Evolutionary conservation across 2,329 filamentous ascomycete genomes (phyloP).

Genomic region (Penicillium sp.): DNA sequence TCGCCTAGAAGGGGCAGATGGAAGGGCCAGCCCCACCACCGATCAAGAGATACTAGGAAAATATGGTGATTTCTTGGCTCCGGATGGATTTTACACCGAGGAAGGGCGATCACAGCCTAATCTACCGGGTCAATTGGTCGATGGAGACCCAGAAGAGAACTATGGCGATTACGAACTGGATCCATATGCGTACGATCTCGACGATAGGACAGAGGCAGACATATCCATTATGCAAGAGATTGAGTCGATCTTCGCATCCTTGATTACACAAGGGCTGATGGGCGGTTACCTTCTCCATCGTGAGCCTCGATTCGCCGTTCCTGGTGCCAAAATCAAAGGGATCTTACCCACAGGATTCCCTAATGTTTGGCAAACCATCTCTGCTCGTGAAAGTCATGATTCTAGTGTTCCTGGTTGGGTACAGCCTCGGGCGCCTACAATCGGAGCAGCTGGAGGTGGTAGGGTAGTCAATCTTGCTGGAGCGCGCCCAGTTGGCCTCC

Average conservation of each 20-base stretch:
- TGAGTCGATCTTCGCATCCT: constrained; percentile 73
- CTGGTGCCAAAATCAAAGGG: constrained; percentile 58
- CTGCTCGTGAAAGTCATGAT: constrained; percentile 59
- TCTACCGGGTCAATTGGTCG: constrained; percentile 24
- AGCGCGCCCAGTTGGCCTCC: constrained; percentile 52
- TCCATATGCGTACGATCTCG: constrained; percentile 55
- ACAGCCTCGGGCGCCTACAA: constrained; percentile 34
- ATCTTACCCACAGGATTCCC: constrained; percentile 62
- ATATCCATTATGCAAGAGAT: constrained; percentile 57
- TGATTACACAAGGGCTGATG: constrained; percentile 78
- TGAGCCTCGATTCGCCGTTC: constrained; percentile 75
- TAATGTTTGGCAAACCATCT: constrained; percentile 67
- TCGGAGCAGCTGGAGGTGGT: constrained; percentile 38
- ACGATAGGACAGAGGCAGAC: constrained; percentile 19
- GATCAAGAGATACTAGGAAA: constrained; percentile 24
- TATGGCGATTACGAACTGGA: constrained; percentile 50
- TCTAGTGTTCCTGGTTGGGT: constrained; percentile 76
- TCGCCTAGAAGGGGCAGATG: constrained; percentile 18
- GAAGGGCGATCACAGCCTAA: constrained; percentile 32
- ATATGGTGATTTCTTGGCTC: constrained; percentile 39
- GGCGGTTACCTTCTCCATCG: constrained; percentile 81
- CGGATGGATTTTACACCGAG: constrained; percentile 37
- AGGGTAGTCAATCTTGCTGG: constrained; percentile 60
- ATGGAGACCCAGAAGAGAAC: constrained; percentile 31
- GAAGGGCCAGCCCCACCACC: constrained; percentile 1